Evolutionary conservation across 192 early-diverging fungal species (phyloP), one percentile per base, ranked within the genome.

Genomic region (Pilobolus umbonatus): DNA sequence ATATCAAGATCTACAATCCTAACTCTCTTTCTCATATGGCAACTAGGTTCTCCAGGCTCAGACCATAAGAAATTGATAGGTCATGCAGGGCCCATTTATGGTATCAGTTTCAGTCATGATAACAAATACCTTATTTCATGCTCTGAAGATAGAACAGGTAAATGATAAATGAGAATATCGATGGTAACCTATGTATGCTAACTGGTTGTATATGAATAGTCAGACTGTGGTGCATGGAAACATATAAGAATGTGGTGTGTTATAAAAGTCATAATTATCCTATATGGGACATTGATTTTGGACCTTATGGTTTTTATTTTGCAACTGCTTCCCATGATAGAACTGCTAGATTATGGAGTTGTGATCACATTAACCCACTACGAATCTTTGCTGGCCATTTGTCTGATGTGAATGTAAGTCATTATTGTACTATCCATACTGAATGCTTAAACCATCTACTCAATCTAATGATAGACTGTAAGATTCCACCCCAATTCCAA

Each of bases 261-360:
- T 99, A 96, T 80, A 89, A 87, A 64, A 96, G 95, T 29, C 97
- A 99, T 69, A 96, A 93, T 71, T 91, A 90, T 57, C 95, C 97
- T 8, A 75, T 99, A 7, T 99, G 95, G 93, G 97, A 99, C 74
- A 88, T 95, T 4, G 81, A 88, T 46, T 93, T 98, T 71, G 85
- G 89, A 11, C 89, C 89, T 7, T 83, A 87, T 48, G 94, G 96
- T 17, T 86, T 89, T 57, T 99, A 99, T 72, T 99, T 99, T 82
- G 97, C 92, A 2, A 98, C 94, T 2, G 91, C 92, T 0, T 91
- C 89, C 15, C 92, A 95, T 64, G 97, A 99, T 72, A 77, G 88
- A 62, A 99, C 95, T 1, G 92, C 97, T 21, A 77, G 95, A 32
- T 75, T 99, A 24, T 99, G 95, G 95, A 91, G 91, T 62, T 90